These are phyloP conservation scores for Acanthamoeba lenticulata DNA, from an alignment of 208 protist species.

Conservation along the genomic window DNA sequence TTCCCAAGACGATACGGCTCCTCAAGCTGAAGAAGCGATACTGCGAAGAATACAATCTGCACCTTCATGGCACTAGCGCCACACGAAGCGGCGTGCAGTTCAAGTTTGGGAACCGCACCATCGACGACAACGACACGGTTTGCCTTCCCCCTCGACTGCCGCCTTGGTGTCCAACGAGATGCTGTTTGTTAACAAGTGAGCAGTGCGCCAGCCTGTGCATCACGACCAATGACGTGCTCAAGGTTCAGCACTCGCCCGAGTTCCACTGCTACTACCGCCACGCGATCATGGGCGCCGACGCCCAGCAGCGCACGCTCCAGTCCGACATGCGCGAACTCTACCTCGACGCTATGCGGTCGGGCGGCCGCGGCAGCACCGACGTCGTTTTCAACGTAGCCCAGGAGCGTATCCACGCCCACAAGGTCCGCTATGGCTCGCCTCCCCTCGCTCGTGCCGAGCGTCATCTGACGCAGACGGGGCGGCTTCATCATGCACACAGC, in stretches of 20 bases:
- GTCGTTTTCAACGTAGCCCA: neutral
- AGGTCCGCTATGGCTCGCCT: neutral
- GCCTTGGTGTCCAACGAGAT: neutral
- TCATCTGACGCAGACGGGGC: neutral
- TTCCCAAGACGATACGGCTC: neutral
- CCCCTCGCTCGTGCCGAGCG: no score
- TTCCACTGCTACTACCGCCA: neutral
- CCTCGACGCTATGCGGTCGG: neutral
- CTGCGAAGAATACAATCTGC: neutral
- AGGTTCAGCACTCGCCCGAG: neutral
- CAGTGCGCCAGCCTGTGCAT: neutral
- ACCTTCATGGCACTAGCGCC: neutral
- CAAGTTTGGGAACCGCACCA: conserved; percentile 30
- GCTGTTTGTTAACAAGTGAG: neutral
- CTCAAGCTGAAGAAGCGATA: neutral
- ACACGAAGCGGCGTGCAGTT: neutral
- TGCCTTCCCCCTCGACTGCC: neutral
- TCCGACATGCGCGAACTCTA: conserved; percentile 33
- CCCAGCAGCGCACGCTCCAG: neutral
- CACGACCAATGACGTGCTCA: neutral
- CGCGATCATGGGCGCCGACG: neutral
- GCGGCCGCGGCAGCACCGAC: neutral
- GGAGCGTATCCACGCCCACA: neutral
- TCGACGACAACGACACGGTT: neutral
- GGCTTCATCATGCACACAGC: neutral